These are phyloP conservation scores for Saccharomycopsis guyanensis DNA, from an alignment of 805 yeast genomes.

Conservation along the genomic window DNA sequence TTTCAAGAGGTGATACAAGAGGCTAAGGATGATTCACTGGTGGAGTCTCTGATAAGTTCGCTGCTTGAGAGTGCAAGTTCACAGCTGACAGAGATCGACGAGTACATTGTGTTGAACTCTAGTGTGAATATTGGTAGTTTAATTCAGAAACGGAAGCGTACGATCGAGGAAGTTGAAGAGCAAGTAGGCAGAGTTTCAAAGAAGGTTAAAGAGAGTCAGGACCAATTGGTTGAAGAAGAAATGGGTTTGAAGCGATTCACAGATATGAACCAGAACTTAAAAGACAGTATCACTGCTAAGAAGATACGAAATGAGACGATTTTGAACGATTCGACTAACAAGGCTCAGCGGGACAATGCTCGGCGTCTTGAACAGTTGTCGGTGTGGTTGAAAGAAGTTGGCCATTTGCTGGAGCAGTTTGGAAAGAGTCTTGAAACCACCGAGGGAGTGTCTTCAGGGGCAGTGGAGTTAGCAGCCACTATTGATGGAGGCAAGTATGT, in stretches of 20 bases:
- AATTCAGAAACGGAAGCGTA: constrained; percentile 9
- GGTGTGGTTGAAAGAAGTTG: neutral
- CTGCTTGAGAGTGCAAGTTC: constrained; percentile 1
- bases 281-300: neutral
- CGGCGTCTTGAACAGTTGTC: neutral
- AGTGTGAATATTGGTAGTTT: constrained; percentile 10
- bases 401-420: too few species aligned
- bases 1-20: constrained; percentile 8
- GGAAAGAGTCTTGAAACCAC: too few species aligned
- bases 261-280: neutral
- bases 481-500: too few species aligned
- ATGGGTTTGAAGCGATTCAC: too few species aligned
- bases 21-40: constrained; percentile 14
- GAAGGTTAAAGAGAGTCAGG: constrained; percentile 3
- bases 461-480: too few species aligned
- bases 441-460: too few species aligned
- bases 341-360: too few species aligned
- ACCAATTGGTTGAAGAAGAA: neutral
- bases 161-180: constrained; percentile 3
- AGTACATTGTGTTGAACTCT: constrained; percentile 18
- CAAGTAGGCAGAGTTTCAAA: neutral
- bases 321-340: too few species aligned
- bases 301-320: neutral
- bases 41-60: neutral
- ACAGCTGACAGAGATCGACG: constrained; percentile 2